These are phyloP conservation scores for Stylosanthes scabra DNA, from an alignment of 331 rosid species.

Conservation along the genomic window DNA sequence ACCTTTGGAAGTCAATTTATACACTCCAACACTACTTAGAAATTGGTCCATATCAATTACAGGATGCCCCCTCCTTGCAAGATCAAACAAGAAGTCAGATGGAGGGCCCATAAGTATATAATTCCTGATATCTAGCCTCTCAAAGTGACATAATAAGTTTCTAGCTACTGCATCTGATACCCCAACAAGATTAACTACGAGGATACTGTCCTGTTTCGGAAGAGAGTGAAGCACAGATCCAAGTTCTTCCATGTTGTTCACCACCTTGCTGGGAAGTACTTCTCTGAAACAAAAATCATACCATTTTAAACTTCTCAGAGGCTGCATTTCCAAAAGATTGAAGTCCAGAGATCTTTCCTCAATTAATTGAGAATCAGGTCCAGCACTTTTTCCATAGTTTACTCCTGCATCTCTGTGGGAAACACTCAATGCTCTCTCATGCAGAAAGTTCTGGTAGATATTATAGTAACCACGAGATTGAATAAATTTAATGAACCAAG, in stretches of 20 bases:
- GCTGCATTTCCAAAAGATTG: constrained; percentile 66
- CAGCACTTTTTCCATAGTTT: constrained; percentile 91
- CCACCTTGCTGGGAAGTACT: constrained; percentile 63
- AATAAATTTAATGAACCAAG: constrained; percentile 95
- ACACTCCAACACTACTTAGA: constrained; percentile 50
- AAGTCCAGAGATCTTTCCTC: constrained; percentile 67
- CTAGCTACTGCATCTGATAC: constrained; percentile 49
- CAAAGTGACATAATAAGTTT: constrained; percentile 82
- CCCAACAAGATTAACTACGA: constrained; percentile 67
- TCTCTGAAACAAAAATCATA: constrained; percentile 94
- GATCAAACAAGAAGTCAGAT: constrained; percentile 65
- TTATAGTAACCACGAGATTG: constrained; percentile 83
- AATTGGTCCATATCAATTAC: constrained; percentile 54
- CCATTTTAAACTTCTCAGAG: constrained; percentile 75
- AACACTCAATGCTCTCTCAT: constrained; percentile 84
- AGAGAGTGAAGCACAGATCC: constrained; percentile 60
- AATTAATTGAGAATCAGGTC: constrained; percentile 87
- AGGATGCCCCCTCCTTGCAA: constrained; percentile 79
- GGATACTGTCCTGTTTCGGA: constrained; percentile 50
- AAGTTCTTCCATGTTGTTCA: constrained; percentile 62
- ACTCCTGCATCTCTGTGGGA: constrained; percentile 99
- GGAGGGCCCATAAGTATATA: constrained; percentile 63
- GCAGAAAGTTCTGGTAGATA: constrained; percentile 75
- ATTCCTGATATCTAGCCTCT: constrained; percentile 67
- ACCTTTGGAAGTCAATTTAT: constrained; percentile 47